Base-by-base conservation (phyloP, 1,284 basidiomycete species). In the Phellinidium pouzarii region DNA sequence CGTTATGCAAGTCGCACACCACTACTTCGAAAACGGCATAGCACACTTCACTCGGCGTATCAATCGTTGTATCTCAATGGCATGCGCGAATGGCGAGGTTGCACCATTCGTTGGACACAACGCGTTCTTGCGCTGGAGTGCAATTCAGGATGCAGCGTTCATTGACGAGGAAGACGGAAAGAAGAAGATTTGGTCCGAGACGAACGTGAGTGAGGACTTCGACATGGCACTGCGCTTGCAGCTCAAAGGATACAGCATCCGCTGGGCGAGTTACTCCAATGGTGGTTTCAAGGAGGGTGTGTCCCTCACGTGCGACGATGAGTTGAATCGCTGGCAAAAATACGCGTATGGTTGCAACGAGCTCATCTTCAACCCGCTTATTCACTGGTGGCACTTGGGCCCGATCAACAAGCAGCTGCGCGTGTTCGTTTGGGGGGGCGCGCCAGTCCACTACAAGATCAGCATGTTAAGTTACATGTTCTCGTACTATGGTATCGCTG, bases 61-160 rank as follows among this genome's bases (percentile, higher is more conserved):
- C 66, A 87, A 91, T 68, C 75, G 74, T 61, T 82, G 77, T 60
- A 91, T 91, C 56, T 84, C 85, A 0, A 77, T 87, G 73, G 79
- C 79, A 23, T 83, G 80, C 56, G 82, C 79, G 3, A 90, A 87
- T 59, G 89, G 87, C 41, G 88, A 91, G 67, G 80, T 86, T 25
- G 86, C 90, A 0, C 89, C 89, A 1, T 92, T 92, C 61, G 87
- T 93, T 56, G 91, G 91, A 0, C 91, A 93, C 67, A 92, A 93
- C 56, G 90, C 89, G 1, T 92, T 91, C 70, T 71, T 93, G 34
- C 79, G 89, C 12, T 93, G 91, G 90, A 77, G 77, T 4, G 90
- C 90, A 1, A 69, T 92, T 4, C 90, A 93, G 64, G 89, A 91
- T 54, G 85, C 82, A 2, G 75, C 83, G 6, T 87, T 86, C 58